Evolutionary conservation across 2,329 filamentous ascomycete genomes (phyloP).

Genomic region (Trichoderma asperellum): DNA sequence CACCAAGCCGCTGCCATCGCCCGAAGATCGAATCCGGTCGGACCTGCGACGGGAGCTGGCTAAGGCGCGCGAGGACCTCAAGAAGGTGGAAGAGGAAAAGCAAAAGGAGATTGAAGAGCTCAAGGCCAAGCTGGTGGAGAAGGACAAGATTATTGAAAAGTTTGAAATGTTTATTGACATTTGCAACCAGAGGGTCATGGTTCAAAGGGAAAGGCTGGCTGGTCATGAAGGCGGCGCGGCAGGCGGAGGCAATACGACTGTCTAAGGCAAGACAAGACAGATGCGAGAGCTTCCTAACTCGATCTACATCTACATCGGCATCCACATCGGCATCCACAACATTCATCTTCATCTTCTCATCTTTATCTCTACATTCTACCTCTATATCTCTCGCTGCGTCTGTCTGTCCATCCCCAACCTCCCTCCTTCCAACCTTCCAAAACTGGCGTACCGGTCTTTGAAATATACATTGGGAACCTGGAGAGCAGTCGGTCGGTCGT

Average conservation of each 20-base stretch:
- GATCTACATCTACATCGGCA: neutral
- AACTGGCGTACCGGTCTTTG: constrained; percentile 28
- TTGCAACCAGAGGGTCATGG: constrained; percentile 68
- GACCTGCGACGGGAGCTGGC: constrained; percentile 65
- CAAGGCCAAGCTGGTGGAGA: constrained; percentile 63
- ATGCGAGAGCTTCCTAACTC: neutral
- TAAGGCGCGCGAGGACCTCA: constrained; percentile 59
- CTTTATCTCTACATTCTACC: neutral
- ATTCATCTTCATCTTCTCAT: no score
- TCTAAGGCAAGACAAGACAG: neutral
- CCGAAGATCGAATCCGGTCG: constrained; percentile 66
- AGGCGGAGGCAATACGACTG: constrained; percentile 35
- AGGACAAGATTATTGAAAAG: constrained; percentile 63
- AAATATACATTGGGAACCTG: constrained; percentile 24
- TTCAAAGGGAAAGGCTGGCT: constrained; percentile 59
- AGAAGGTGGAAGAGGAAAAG: constrained; percentile 59
- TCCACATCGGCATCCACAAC: neutral
- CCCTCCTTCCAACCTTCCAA: constrained; percentile 4
- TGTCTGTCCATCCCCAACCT: neutral
- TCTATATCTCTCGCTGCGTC: neutral
- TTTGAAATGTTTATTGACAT: constrained; percentile 74
- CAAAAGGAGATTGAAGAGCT: constrained; percentile 62
- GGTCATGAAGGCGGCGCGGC: constrained; percentile 37
- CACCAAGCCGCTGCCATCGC: constrained; percentile 65
- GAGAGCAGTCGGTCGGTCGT: constrained; percentile 25